Conservation (phyloP, 1,284 basidiomycete genomes). For the Xerocomus nothofagi region DNA sequence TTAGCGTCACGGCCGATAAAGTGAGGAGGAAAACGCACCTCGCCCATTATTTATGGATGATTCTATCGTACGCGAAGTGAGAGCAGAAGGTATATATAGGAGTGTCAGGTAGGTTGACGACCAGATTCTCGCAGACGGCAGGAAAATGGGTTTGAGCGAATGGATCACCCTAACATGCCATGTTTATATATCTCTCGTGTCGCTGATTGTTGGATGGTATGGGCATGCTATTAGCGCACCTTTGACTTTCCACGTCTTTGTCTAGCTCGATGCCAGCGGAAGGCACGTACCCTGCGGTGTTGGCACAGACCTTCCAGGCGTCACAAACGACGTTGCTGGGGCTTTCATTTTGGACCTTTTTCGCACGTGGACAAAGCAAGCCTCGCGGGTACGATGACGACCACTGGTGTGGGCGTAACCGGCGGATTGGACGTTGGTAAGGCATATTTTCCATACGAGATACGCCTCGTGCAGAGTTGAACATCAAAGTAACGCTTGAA, state of each 20-base stretch:
- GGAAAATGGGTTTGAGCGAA: not conserved
- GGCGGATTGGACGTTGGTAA: not conserved
- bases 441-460: not conserved
- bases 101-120: not conserved
- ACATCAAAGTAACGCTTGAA: too few relatives aligned
- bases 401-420: not conserved
- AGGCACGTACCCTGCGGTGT: not conserved
- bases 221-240: conserved; percentile 1
- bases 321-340: conserved; percentile 1
- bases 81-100: not conserved
- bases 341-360: not conserved
- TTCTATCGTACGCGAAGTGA: not conserved
- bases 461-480: too few relatives aligned
- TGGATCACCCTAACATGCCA: not conserved
- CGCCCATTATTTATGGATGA: conserved; percentile 12
- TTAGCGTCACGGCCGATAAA: not conserved
- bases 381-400: not conserved
- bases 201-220: conserved; percentile 7
- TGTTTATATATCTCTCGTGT: conserved; percentile 14
- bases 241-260: conserved; percentile 10
- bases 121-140: conserved; percentile 18
- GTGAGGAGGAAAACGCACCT: conserved; percentile 3
- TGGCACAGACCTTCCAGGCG: conserved; percentile 2
- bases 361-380: conserved; percentile 16
- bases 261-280: conserved; percentile 6